Evolutionary conservation across 2,329 filamentous ascomycete genomes (phyloP).

Genomic region (Calonectria leucothoes): DNA sequence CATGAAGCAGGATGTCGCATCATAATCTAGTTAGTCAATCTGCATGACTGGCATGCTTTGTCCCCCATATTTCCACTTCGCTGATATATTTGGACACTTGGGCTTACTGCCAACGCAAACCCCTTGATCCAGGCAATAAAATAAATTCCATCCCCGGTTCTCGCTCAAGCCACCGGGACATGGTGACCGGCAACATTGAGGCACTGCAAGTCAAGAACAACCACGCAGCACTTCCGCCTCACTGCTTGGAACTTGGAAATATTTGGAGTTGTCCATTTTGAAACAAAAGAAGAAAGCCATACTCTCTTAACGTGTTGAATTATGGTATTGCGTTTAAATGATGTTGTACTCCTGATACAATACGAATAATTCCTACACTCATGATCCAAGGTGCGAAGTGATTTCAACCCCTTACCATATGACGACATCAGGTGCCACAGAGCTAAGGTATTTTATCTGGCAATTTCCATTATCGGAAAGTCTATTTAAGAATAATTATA

Average conservation of each 20-base stretch:
- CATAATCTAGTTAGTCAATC: not conserved
- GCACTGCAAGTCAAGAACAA: no score
- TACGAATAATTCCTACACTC: no score
- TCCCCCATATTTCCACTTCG: no score
- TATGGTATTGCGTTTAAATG: not conserved
- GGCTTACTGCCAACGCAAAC: not conserved
- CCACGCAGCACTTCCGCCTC: not conserved
- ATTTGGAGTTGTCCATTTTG: not conserved
- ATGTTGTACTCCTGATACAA: no score
- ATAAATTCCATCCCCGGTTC: no score
- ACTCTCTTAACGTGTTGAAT: not conserved
- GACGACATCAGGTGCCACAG: not conserved
- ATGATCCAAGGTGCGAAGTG: not conserved
- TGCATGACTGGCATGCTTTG: not conserved
- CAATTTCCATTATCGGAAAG: not conserved
- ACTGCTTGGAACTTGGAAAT: not conserved
- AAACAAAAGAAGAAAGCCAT: not conserved
- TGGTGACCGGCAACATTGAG: no score
- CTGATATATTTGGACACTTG: no score
- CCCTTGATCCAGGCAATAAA: not conserved
- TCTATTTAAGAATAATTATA: not conserved
- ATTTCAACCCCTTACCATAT: not conserved
- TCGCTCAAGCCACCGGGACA: no score
- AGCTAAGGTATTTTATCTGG: not conserved
- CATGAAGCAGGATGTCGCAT: not conserved